Evolutionary conservation across 2,329 filamentous ascomycete genomes (phyloP).

Genomic region (Macrophomina pseudophaseolina): DNA sequence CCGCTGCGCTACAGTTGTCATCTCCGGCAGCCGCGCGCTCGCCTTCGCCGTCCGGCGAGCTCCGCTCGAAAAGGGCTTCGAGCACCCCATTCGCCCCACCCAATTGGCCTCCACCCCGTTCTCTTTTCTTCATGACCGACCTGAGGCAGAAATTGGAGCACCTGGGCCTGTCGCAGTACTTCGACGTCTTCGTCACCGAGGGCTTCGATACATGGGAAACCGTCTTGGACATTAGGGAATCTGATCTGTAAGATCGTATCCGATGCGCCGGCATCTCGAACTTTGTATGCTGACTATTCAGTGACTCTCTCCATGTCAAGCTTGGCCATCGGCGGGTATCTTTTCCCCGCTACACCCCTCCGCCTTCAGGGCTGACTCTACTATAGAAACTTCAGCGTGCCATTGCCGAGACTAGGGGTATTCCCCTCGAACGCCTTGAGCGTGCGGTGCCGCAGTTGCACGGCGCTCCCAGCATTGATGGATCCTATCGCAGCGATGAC

Average conservation of each 20-base stretch:
- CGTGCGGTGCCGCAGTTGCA: conserved; percentile 18
- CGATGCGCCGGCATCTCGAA: background rate
- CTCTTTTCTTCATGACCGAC: conserved; percentile 62
- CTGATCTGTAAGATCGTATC: conserved; percentile 68
- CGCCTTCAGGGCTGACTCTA: background rate
- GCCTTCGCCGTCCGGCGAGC: background rate
- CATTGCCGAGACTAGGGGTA: conserved; percentile 74
- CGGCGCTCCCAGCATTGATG: conserved; percentile 53
- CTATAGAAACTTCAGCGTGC: conserved; percentile 78
- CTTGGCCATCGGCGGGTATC: conserved; percentile 79
- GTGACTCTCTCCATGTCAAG: conserved; percentile 76
- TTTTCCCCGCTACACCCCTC: background rate
- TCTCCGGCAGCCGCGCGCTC: background rate
- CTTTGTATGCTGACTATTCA: conserved; percentile 39
- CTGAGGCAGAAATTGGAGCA: conserved; percentile 71
- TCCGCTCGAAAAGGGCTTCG: conserved; percentile 6
- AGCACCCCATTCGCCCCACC: background rate
- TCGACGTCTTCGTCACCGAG: conserved; percentile 73
- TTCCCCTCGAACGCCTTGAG: conserved; percentile 37
- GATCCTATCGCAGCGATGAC: conserved; percentile 60
- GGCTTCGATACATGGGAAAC: conserved; percentile 87
- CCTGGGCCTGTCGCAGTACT: conserved; percentile 79
- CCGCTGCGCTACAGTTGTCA: background rate
- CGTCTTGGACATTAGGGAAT: conserved; percentile 82
- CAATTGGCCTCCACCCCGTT: background rate